phyloP scores from a whole-genome alignment of 257 asterid genomes.

The Solanum okadae region DNA sequence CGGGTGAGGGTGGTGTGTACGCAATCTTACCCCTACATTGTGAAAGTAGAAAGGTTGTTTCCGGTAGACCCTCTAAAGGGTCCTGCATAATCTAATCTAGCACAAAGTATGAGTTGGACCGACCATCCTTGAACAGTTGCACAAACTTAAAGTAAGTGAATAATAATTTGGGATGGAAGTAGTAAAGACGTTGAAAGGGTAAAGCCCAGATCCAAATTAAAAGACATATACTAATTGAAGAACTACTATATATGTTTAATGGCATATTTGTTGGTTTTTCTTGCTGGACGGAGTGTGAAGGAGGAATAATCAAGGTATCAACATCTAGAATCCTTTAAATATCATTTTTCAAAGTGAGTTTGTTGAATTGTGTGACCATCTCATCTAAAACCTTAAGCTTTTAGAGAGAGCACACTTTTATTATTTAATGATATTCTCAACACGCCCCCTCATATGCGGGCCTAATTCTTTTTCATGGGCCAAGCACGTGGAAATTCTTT shows the following conservation, averaged over 20 bases:
- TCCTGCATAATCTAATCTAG: background rate
- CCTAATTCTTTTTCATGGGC: no score
- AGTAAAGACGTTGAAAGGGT: background rate
- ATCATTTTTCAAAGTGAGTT: background rate
- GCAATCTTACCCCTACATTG: background rate
- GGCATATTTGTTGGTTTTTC: background rate
- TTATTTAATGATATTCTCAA: background rate
- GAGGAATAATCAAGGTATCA: background rate
- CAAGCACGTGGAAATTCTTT: no score
- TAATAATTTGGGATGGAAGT: background rate
- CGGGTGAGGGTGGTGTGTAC: background rate
- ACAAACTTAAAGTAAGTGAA: background rate
- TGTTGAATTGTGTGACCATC: background rate
- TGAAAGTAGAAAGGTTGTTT: background rate
- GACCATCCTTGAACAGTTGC: background rate
- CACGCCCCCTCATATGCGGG: background rate
- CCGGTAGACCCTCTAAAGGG: background rate
- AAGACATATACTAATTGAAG: background rate
- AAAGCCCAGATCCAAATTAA: background rate
- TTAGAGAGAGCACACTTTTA: background rate
- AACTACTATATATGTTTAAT: background rate
- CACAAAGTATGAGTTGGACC: background rate
- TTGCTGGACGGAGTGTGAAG: background rate
- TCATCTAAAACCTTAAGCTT: background rate
- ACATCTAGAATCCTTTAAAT: background rate